Evolutionary conservation across 1,139 yeast genomes (phyloP), one percentile per base, ranked within the genome.

Genomic region (Petasospora rhodanensis): DNA sequence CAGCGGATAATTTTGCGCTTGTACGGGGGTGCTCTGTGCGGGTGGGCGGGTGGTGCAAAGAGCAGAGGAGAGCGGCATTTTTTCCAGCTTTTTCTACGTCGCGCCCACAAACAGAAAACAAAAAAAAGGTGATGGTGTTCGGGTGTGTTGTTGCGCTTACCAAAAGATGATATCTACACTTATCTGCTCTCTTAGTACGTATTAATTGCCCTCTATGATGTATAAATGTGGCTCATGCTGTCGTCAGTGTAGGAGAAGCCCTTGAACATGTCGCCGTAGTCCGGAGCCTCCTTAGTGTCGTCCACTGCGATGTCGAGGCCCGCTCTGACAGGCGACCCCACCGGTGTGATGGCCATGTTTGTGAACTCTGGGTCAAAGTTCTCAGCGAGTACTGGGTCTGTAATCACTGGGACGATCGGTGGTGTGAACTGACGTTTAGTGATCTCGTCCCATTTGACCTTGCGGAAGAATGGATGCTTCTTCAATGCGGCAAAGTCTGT

Each of bases 311-410:
- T 42, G 6, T 28, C 24, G 25, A 39, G 40, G 7, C 42, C 45
- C 3, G 38, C 37, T n/a, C n/a, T n/a, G 14, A 34, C 12, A 12
- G 42, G 43, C 0, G 54, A 47, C 1, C 52, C 53, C 15, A 47
- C 37, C 2, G 54, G 54, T 5, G 53, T 41, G 19, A 50, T 36
- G 15, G 60, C 55, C 84, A 87, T 76, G n/a, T 73, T 77, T 1
- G 97, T 89, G 59, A 89, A 91, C 47, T 86, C 95, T 14, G 70
- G 61, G 49, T 91, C 94, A 55, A 91, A 91, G 55, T 91, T 91
- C 56, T 91, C 97, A 0, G 98, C 98, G 44, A 85, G 61, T 21
- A 72, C 76, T 11, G 94, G 89, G 51, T 87, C 84, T 1, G 96
- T 84, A 32, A 89, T 81, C 10, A 82, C 62, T 0, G 97, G 97